A percentile compares a stretch with the other conserved stretches of the same genome.
Evolutionary conservation across 1,284 basidiomycete genomes (phyloP).

Genomic region (Meira miltonrushii): DNA sequence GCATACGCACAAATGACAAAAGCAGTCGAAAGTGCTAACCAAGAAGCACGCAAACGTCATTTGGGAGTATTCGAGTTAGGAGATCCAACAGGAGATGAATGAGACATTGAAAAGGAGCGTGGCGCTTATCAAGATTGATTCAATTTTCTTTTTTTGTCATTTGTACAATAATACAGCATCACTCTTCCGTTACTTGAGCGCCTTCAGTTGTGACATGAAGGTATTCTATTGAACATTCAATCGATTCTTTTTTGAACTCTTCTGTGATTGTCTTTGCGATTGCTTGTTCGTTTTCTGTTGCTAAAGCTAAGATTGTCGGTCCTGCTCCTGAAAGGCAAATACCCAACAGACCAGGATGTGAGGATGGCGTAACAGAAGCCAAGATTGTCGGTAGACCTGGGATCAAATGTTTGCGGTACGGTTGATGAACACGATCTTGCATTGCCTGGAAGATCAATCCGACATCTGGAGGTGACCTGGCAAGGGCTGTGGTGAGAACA

Average conservation of each 20-base stretch:
- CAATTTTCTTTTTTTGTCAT: too few relatives aligned
- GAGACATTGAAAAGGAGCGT: too few relatives aligned
- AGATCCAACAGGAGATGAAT: constrained; percentile 13
- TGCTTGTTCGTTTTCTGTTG: constrained; percentile 18
- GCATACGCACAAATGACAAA: constrained; percentile 25
- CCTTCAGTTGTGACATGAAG: constrained; percentile 44
- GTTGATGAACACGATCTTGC: constrained; percentile 97
- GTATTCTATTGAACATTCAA: constrained; percentile 41
- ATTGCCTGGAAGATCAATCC: constrained; percentile 97
- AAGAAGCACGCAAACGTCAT: constrained; percentile 30
- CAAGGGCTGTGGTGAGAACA: constrained; percentile 92
- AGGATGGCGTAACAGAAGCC: constrained; percentile 74
- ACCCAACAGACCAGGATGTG: constrained; percentile 87
- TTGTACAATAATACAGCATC: too few relatives aligned
- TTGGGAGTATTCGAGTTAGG: constrained; percentile 26
- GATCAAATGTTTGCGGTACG: constrained; percentile 88
- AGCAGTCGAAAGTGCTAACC: constrained; percentile 22
- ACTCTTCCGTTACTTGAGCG: constrained; percentile 11
- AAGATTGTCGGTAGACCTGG: constrained; percentile 67
- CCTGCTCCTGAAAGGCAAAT: constrained; percentile 98
- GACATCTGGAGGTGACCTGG: constrained; percentile 81
- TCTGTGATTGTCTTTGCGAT: constrained; percentile 41
- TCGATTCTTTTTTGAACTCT: constrained; percentile 41
- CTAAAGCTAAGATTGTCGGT: constrained; percentile 90
- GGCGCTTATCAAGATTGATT: too few relatives aligned